Evolutionary conservation across 805 yeast species (phyloP), one percentile per base, ranked within the genome.

Genomic region (Scheffersomyces stipitis): DNA sequence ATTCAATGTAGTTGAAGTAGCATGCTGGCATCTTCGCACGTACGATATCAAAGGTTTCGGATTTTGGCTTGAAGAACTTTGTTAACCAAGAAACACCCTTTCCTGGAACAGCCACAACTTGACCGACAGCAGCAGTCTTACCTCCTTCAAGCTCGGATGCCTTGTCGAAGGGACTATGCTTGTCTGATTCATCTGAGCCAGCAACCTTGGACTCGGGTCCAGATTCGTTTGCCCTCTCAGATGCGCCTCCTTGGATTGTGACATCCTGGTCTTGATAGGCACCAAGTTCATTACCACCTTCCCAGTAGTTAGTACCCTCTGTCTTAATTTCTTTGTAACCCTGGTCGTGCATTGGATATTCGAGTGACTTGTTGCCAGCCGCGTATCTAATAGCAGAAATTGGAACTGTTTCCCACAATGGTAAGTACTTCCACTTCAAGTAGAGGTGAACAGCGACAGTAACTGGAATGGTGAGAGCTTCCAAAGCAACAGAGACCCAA

Each of bases 401-500:
- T 42, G 93, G 95, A 36, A 86, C 87, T 28, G 73, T 62, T 36
- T 85, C 88, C 37, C 80, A 65, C 40, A 84, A 57, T 23, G 87
- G 82, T 33, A 78, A 71, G 58, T 83, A 83, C 43, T 59, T 73
- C 59, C 72, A 58, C 54, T 78, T 79, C 52, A 78, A 66, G 56
- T 71, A 81, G 20, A 84, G 41, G 53, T 84, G 91, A 20, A 75
- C 64, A 15, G 62, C 56, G 18, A 76, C 81, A 10, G 91, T 82
- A 30, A 65, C 75, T n/a, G 56, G 77, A 12, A 83, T 48, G 42
- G 73, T 60, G n/a, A 79, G 71, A 37, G 69, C 83, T 59, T 84
- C 90, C 38, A 86, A 64, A 3, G 70, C 93, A 45, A 84, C 78
- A 49, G 83, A 78, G 15, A 84, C 87, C 91, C 91, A 86, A 46